phyloP scores from a whole-genome alignment of 768 basidiomycete species.

The Leccinum imitatum region DNA sequence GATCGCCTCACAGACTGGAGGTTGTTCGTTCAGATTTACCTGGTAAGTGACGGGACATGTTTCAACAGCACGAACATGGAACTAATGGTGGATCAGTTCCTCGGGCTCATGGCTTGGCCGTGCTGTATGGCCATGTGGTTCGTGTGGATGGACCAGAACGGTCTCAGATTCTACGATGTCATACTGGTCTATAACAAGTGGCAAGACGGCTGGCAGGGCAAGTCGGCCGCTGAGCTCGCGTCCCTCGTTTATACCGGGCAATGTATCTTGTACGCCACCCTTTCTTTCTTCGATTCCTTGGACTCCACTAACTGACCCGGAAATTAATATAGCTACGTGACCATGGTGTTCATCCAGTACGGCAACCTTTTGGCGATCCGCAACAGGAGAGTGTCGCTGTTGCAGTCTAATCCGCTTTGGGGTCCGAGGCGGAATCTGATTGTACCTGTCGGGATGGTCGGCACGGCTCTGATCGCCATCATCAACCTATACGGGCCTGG shows the following conservation, averaged over 20 bases:
- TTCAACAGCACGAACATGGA: background rate
- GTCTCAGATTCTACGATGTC: conserved; percentile 35
- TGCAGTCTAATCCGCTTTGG: conserved; percentile 33
- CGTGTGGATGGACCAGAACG: conserved; percentile 38
- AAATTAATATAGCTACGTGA: conserved; percentile 32
- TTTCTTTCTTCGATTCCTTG: conserved; percentile 18
- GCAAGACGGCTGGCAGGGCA: conserved; percentile 37
- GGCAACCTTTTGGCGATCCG: conserved; percentile 27
- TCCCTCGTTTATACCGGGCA: conserved; percentile 41
- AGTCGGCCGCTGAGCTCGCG: conserved; percentile 28
- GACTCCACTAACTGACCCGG: background rate
- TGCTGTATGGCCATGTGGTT: conserved; percentile 43
- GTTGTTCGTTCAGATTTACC: conserved; percentile 48
- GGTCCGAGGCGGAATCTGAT: conserved; percentile 38
- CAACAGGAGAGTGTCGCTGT: conserved; percentile 31
- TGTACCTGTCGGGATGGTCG: conserved; percentile 35
- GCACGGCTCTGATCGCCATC: conserved; percentile 31
- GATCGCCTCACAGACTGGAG: conserved; percentile 51
- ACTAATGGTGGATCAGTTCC: conserved; percentile 32
- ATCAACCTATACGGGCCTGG: conserved; percentile 39
- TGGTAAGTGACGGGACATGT: conserved; percentile 30
- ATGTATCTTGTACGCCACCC: conserved; percentile 39
- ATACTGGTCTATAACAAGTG: conserved; percentile 42
- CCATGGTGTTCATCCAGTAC: conserved; percentile 32
- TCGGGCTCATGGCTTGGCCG: conserved; percentile 45